Conservation (phyloP, 2,329 filamentous ascomycete genomes). For the Fusarium euwallaceae region DNA sequence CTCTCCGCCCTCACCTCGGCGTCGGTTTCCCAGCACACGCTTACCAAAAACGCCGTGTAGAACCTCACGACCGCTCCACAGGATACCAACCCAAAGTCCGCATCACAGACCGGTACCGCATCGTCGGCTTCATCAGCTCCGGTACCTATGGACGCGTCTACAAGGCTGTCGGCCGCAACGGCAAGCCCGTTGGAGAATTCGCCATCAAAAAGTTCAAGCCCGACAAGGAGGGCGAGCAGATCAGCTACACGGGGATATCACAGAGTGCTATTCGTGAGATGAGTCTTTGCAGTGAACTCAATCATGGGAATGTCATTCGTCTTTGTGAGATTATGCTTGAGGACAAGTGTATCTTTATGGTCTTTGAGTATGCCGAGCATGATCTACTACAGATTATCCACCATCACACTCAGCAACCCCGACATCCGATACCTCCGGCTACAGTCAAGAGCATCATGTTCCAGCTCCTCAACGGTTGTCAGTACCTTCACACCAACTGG, state of each 20-base stretch:
- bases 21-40: conserved; percentile 45
- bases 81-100: conserved; percentile 83
- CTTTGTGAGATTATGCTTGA: conserved; percentile 96
- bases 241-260: conserved; percentile 97
- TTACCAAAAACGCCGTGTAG: conserved; percentile 57
- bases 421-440: conserved; percentile 87
- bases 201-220: conserved; percentile 99
- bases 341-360: conserved; percentile 99
- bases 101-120: conserved; percentile 93
- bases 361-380: conserved; percentile 98
- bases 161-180: conserved; percentile 82
- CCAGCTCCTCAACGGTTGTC: conserved; percentile 92
- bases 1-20: conserved; percentile 52
- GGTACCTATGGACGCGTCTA: conserved; percentile 98
- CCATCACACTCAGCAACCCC: conserved; percentile 90
- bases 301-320: conserved; percentile 89
- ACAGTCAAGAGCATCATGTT: conserved; percentile 96
- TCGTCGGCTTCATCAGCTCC: conserved; percentile 97
- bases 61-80: conserved; percentile 65
- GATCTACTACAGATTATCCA: conserved; percentile 98
- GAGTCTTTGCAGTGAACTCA: conserved; percentile 93
- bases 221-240: conserved; percentile 95
- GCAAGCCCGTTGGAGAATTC: conserved; percentile 76
- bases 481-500: conserved; percentile 97
- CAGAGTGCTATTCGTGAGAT: conserved; percentile 98